Evolutionary conservation across 352 stramenopile species (phyloP).

Genomic region (Phytophthora cryptogea): DNA sequence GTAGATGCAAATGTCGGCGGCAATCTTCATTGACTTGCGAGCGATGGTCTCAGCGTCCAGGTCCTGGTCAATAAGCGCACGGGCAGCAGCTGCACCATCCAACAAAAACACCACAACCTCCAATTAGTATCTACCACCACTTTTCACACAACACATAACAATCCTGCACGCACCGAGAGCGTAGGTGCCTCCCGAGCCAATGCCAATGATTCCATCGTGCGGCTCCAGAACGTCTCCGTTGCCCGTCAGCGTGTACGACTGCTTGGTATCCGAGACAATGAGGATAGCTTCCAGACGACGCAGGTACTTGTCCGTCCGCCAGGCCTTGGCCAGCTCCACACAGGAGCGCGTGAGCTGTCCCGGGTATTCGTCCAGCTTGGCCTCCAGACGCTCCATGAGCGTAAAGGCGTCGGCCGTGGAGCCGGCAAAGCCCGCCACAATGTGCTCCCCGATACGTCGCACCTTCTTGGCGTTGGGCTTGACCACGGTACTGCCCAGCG

Average conservation of each 20-base stretch:
- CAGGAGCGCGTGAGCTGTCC: constrained; percentile 96
- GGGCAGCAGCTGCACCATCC: constrained; percentile 86
- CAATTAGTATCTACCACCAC: constrained; percentile 2
- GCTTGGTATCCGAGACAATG: constrained; percentile 96
- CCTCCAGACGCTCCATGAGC: constrained; percentile 97
- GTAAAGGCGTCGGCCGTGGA: constrained; percentile 98
- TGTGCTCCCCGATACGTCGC: constrained; percentile 93
- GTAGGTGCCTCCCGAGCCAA: constrained; percentile 94
- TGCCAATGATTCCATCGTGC: constrained; percentile 95
- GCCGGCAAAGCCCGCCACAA: constrained; percentile 97
- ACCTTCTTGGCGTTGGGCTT: constrained; percentile 99
- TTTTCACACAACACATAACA: constrained; percentile 9
- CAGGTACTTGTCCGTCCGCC: constrained; percentile 99
- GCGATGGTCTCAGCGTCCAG: constrained; percentile 95
- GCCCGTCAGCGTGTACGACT: constrained; percentile 97
- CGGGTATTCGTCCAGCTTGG: constrained; percentile 98
- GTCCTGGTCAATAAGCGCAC: constrained; percentile 95
- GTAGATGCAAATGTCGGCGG: constrained; percentile 98
- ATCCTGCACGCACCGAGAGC: constrained; percentile 83
- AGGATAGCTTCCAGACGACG: constrained; percentile 93
- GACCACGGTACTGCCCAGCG: constrained; percentile 94
- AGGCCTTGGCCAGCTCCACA: constrained; percentile 99
- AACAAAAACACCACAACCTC: constrained; percentile 5
- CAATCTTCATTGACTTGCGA: constrained; percentile 94
- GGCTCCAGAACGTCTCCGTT: constrained; percentile 98